phyloP scores from a whole-genome alignment of 1,139 yeast species.

The Taphrina populina region DNA sequence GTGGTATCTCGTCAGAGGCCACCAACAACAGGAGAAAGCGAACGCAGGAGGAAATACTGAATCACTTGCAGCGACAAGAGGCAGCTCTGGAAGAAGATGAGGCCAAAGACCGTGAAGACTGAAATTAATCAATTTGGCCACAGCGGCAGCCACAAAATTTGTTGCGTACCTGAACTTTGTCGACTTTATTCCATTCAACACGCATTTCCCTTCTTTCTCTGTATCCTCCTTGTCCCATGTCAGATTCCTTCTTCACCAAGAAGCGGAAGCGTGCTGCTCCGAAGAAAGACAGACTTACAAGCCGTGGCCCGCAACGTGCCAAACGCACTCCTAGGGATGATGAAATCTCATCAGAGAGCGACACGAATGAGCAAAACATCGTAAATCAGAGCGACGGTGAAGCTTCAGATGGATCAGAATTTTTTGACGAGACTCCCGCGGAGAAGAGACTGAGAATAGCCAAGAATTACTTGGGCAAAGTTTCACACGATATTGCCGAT shows the following conservation, averaged over 20 bases:
- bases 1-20: too few species aligned
- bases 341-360: slow-evolving; percentile 17
- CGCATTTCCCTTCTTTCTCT: neutral
- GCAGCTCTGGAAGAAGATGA: too few species aligned
- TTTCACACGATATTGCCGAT: slow-evolving; percentile 60
- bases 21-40: neutral
- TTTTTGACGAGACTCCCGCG: slow-evolving; percentile 75
- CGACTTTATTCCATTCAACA: neutral
- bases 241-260: slow-evolving; percentile 39
- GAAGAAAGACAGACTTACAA: slow-evolving; percentile 22
- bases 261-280: slow-evolving; percentile 37
- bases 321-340: slow-evolving; percentile 30
- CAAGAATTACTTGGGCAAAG: slow-evolving; percentile 80
- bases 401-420: slow-evolving; percentile 60
- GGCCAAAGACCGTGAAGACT: too few species aligned
- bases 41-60: too few species aligned
- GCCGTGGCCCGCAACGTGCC: slow-evolving; percentile 29
- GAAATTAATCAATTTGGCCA: too few species aligned
- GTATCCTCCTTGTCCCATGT: too few species aligned
- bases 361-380: slow-evolving; percentile 36
- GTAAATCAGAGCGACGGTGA: slow-evolving; percentile 42
- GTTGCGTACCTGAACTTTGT: too few species aligned
- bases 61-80: too few species aligned
- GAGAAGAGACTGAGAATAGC: slow-evolving; percentile 94
- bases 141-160: too few species aligned